Evolutionary conservation across 1,139 yeast genomes (phyloP).

Genomic region (Arxiozyma bovina): DNA sequence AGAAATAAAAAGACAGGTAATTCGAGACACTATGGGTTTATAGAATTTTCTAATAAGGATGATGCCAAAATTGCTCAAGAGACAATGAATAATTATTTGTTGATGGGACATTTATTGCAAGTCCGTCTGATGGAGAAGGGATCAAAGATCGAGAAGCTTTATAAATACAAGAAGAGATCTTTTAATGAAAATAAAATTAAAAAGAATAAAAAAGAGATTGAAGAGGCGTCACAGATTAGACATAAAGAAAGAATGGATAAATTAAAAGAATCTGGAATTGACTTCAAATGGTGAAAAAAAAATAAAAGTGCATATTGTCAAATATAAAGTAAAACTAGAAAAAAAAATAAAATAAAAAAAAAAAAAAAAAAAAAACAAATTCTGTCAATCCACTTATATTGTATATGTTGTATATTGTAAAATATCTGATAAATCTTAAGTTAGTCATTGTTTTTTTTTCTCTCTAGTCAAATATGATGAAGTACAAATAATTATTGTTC

Average conservation of each 20-base stretch:
- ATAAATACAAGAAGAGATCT: constrained; percentile 45
- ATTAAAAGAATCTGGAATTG: constrained; percentile 30
- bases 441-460: too few species aligned
- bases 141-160: constrained; percentile 52
- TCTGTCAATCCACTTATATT: background rate
- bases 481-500: too few species aligned
- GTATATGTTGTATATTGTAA: background rate
- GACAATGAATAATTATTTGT: constrained; percentile 87
- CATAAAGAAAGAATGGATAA: constrained; percentile 30
- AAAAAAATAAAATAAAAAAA: too few species aligned
- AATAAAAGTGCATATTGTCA: background rate
- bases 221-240: constrained; percentile 26
- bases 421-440: background rate
- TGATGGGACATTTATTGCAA: constrained; percentile 77
- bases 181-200: constrained; percentile 39
- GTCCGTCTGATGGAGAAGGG: constrained; percentile 45
- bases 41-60: constrained; percentile 65
- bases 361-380: too few species aligned
- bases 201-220: constrained; percentile 33
- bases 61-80: constrained; percentile 88
- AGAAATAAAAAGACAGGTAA: constrained; percentile 87
- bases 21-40: constrained; percentile 86
- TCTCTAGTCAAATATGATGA: too few species aligned
- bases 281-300: constrained; percentile 25
- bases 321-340: background rate